phyloP scores from a whole-genome alignment of 208 protist species.

The Leptomonas pyrrhocoris region DNA sequence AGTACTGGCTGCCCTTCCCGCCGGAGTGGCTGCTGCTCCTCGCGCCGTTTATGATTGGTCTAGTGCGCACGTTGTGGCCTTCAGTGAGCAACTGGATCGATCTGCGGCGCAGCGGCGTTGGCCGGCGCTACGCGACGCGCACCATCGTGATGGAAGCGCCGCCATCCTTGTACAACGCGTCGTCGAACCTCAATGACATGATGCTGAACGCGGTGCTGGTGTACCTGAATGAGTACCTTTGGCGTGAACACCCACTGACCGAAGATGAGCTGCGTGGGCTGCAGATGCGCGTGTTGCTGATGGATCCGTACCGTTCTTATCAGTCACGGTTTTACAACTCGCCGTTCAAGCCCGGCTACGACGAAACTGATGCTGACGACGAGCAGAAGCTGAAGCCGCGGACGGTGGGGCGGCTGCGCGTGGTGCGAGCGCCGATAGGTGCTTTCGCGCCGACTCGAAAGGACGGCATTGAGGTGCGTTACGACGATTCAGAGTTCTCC shows the following conservation, averaged over 20 bases:
- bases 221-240: conserved; percentile 17
- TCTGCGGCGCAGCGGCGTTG: conserved; percentile 7
- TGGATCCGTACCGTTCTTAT: conserved; percentile 16
- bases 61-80: conserved; percentile 33
- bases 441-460: neutral
- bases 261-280: no score
- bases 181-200: conserved; percentile 51
- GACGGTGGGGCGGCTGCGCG: conserved; percentile 8
- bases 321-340: conserved; percentile 4
- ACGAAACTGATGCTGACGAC: neutral
- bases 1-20: conserved; percentile 25
- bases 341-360: no score
- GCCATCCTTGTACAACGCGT: conserved; percentile 13
- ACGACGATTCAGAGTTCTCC: neutral
- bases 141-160: conserved; percentile 33
- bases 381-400: neutral
- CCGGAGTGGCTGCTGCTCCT: conserved; percentile 34
- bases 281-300: neutral
- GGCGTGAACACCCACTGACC: conserved; percentile 12
- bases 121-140: conserved; percentile 7
- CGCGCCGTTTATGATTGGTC: conserved; percentile 29
- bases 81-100: conserved; percentile 1
- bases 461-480: conserved; percentile 12
- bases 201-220: conserved; percentile 27
- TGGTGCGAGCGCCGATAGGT: neutral